Evolutionary conservation across 768 basidiomycete genomes (phyloP).

Genomic region (Saitozyma podzolica): DNA sequence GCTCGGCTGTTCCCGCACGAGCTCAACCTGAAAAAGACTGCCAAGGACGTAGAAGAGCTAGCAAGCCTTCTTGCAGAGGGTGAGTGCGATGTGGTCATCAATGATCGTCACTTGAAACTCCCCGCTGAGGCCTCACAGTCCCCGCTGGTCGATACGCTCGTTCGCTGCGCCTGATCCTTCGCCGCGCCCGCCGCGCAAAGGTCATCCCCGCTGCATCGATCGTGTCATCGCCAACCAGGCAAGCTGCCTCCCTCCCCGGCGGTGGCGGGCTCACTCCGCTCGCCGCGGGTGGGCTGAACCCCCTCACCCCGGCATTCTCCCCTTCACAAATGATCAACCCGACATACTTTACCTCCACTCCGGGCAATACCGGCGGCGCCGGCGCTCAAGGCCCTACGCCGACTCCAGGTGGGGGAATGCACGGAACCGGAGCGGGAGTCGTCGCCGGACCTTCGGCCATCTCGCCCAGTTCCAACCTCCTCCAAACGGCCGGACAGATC

Average conservation of each 20-base stretch:
- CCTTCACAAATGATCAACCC: slow-evolving; percentile 42
- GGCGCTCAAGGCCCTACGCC: background rate
- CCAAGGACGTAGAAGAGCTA: slow-evolving; percentile 74
- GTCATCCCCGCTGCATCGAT: slow-evolving; percentile 51
- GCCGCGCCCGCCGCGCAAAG: slow-evolving; percentile 55
- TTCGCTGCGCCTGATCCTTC: slow-evolving; percentile 85
- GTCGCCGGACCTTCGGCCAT: slow-evolving; percentile 5
- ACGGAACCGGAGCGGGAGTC: background rate
- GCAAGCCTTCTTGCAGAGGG: slow-evolving; percentile 74
- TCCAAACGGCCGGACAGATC: slow-evolving; percentile 22
- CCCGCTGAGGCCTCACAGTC: slow-evolving; percentile 59
- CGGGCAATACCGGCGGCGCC: background rate
- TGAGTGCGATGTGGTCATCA: slow-evolving; percentile 53
- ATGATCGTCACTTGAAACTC: no score
- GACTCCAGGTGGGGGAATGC: no score
- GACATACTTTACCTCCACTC: slow-evolving; percentile 25
- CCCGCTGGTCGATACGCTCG: slow-evolving; percentile 90
- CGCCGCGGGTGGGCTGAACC: background rate
- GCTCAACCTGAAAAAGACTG: slow-evolving; percentile 72
- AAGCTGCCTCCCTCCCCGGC: slow-evolving; percentile 16
- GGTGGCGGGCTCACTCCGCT: slow-evolving; percentile 1
- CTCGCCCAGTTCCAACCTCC: slow-evolving; percentile 22
- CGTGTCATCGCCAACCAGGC: slow-evolving; percentile 40
- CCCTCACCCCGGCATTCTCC: slow-evolving; percentile 26
- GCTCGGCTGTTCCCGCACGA: slow-evolving; percentile 85